These are phyloP conservation scores for Parascedosporium putredinis DNA, from an alignment of 2,329 filamentous ascomycete genomes.

Conservation along the genomic window DNA sequence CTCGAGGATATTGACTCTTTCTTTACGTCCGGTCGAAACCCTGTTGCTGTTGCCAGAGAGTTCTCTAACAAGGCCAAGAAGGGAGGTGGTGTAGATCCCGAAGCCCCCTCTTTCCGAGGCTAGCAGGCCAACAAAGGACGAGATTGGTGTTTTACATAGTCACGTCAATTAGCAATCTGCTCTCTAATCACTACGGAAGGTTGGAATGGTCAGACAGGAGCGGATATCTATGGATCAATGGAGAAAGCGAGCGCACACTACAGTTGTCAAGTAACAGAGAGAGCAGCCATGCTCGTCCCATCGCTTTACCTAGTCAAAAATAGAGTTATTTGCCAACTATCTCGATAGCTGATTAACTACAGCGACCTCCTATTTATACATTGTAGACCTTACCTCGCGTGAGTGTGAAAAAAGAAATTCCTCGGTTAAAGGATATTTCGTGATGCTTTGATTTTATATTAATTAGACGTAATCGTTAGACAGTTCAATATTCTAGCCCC, in stretches of 20 bases:
- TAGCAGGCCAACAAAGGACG: not conserved
- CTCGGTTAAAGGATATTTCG: too few relatives aligned
- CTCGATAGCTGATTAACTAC: too few relatives aligned
- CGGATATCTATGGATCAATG: not conserved
- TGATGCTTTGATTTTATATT: too few relatives aligned
- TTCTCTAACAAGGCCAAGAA: not conserved
- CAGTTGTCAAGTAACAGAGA: too few relatives aligned
- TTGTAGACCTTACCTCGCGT: too few relatives aligned
- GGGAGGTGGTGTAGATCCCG: not conserved
- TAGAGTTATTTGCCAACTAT: too few relatives aligned
- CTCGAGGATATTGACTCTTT: constrained; percentile 42
- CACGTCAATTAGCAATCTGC: not conserved
- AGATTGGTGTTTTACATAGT: not conserved
- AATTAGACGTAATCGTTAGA: too few relatives aligned
- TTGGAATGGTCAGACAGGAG: not conserved
- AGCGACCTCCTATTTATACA: too few relatives aligned
- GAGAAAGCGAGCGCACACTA: too few relatives aligned
- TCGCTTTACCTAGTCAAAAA: too few relatives aligned
- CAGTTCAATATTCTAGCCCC: not conserved
- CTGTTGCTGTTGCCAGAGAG: not conserved
- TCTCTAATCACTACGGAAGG: not conserved
- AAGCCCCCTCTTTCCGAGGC: not conserved
- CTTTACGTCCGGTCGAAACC: constrained; percentile 18
- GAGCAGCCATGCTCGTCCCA: too few relatives aligned
- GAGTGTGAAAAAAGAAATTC: too few relatives aligned